Conservation (phyloP, 2,329 filamentous ascomycete species). For the Fusarium abutilonis region DNA sequence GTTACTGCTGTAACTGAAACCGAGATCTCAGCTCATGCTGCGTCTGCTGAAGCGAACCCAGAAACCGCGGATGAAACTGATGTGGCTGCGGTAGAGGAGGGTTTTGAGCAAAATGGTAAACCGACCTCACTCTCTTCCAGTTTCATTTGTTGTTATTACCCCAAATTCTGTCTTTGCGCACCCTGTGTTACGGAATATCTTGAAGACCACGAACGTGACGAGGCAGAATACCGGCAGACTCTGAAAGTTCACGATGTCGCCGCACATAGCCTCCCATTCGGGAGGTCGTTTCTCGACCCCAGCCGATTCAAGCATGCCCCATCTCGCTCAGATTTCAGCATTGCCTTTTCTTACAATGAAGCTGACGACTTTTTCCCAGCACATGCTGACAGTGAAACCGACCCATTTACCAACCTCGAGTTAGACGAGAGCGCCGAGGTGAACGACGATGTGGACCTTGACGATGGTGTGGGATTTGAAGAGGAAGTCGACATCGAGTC, state of each 20-base stretch:
- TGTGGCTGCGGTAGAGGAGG: conserved; percentile 11
- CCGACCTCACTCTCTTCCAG: conserved; percentile 15
- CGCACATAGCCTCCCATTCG: background rate
- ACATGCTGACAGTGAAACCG: conserved; percentile 36
- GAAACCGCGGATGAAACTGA: conserved; percentile 19
- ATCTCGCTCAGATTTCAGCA: conserved; percentile 29
- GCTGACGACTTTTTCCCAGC: conserved; percentile 44
- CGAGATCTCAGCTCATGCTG: conserved; percentile 21
- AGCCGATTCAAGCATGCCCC: conserved; percentile 12
- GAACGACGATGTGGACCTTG: conserved; percentile 32
- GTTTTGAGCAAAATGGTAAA: conserved; percentile 43
- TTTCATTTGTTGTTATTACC: conserved; percentile 30
- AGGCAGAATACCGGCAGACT: conserved; percentile 22
- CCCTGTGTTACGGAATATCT: conserved; percentile 29
- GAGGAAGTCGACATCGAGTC: conserved; percentile 29
- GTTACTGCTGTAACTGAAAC: conserved; percentile 20
- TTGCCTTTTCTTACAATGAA: conserved; percentile 35
- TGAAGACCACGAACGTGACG: conserved; percentile 31
- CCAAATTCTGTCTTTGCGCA: conserved; percentile 35
- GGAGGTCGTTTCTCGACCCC: conserved; percentile 1
- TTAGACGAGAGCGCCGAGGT: conserved; percentile 36
- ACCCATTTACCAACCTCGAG: conserved; percentile 43
- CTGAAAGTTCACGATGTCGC: conserved; percentile 7
- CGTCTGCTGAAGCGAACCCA: conserved; percentile 5
- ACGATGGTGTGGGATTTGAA: conserved; percentile 28